Base-by-base conservation (phyloP, 106 monocot species). In the Dioscorea zingiberensis region DNA sequence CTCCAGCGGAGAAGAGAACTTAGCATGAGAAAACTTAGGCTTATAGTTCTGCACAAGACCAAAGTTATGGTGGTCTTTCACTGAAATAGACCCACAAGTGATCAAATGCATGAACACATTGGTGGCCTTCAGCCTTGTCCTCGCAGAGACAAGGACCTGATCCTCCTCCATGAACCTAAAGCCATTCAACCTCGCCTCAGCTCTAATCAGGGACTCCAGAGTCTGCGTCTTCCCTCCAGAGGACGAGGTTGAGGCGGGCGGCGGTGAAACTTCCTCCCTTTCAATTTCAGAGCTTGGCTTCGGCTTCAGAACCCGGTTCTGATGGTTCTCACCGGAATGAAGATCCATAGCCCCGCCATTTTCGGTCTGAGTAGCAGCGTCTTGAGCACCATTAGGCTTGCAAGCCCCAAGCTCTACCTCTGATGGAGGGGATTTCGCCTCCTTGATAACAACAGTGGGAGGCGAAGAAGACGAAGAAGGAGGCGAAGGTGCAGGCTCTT, bases 321-420 rank as follows among this genome's bases (percentile, higher is more conserved):
- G 60, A 13, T 13, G 53, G 17, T 18, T 48, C 48, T 30, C 45
- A 1, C 63, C 59, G 1, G 54, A 28, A 48, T 82, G 68, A 62
- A 62, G 26, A 44, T 68, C 59, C 26, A 59, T 17, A 9, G 67
- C 45, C 53, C 58, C 30, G 16, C 78, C 76, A 30, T 82, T 74
- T 3, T 87, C 83, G 19, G 83, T 87, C 68, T 87, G 87, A 15
- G 87, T 87, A 15, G 83, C 70, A 25, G 87, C 87, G 27, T 87
- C 83, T 10, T 65, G 38, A 6, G 77, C 73, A 19, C 60, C 67
- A 21, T 22, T 68, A 11, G 77, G 45, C 47, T 77, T 80, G 55
- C 47, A 77, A 7, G 71, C 30, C 25, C 68, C 69, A 59, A 73
- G 76, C 54, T 80, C 70, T 16, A 59, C 32, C 15, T 38, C 38